Evolutionary conservation across 768 basidiomycete species (phyloP).

Genomic region (Boletus vermiculosoides): DNA sequence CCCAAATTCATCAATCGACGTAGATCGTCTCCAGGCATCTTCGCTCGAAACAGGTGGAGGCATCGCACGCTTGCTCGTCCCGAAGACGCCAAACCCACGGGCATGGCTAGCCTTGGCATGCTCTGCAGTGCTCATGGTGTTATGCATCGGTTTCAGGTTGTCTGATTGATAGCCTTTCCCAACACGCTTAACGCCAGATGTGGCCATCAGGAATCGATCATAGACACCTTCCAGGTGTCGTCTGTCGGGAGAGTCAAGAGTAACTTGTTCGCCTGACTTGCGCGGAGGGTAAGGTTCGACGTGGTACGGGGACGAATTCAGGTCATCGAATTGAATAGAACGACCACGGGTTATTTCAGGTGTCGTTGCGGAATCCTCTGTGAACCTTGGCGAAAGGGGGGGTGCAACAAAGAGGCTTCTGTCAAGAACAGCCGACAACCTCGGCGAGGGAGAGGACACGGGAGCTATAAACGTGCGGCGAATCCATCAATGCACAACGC

Average conservation of each 20-base stretch:
- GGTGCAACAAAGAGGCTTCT: conserved; percentile 65
- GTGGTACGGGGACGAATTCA: conserved; percentile 58
- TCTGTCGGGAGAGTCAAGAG: conserved; percentile 54
- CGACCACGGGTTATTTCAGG: conserved; percentile 14
- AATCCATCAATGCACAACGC: conserved; percentile 3
- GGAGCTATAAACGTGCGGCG: conserved; percentile 27
- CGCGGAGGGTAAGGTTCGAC: conserved; percentile 65
- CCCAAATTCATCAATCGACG: conserved; percentile 68
- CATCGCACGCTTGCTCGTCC: conserved; percentile 51
- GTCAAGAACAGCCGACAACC: conserved; percentile 68
- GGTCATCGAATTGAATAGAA: conserved; percentile 37
- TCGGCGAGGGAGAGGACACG: conserved; percentile 41
- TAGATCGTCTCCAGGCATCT: conserved; percentile 44
- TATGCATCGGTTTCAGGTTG: conserved; percentile 44
- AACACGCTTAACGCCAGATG: conserved; percentile 73
- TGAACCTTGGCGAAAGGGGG: conserved; percentile 37
- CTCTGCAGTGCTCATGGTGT: conserved; percentile 26
- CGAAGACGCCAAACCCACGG: conserved; percentile 31
- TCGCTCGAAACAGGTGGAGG: conserved; percentile 73
- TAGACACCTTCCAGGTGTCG: conserved; percentile 72
- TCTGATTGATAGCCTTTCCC: conserved; percentile 83
- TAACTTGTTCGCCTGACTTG: conserved; percentile 35
- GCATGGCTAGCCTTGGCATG: conserved; percentile 17
- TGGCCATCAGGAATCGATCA: conserved; percentile 81
- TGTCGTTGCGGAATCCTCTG: conserved; percentile 37